Conservation (phyloP, 2,329 filamentous ascomycete species). For the Penicillium sclerotiorum region DNA sequence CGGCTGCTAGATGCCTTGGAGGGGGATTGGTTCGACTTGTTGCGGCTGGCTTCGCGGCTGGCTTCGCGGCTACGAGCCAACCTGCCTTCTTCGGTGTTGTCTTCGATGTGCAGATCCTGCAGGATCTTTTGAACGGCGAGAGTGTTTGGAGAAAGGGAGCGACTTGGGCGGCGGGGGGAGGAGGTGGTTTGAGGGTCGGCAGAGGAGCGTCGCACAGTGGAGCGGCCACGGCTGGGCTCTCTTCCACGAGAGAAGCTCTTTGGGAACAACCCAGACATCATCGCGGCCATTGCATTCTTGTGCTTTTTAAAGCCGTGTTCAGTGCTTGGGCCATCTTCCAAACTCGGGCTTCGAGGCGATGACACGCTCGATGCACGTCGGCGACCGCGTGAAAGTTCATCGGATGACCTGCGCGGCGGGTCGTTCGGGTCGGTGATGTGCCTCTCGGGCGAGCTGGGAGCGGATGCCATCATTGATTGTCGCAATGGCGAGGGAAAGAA, state of each 20-base stretch:
- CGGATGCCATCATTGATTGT: conserved; percentile 35
- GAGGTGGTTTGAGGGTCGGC: conserved; percentile 44
- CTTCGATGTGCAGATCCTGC: neutral
- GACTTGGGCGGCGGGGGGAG: conserved; percentile 23
- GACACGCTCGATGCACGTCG: conserved; percentile 15
- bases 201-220: conserved; percentile 42
- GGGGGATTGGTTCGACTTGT: conserved; percentile 71
- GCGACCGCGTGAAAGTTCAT: conserved; percentile 32
- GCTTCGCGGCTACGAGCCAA: too few relatives aligned
- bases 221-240: conserved; percentile 42
- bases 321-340: too few relatives aligned
- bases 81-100: too few relatives aligned
- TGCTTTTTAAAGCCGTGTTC: conserved; percentile 18
- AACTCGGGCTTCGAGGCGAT: too few relatives aligned
- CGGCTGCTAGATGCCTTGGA: conserved; percentile 61
- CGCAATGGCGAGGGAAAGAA: conserved; percentile 37
- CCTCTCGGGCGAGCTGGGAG: conserved; percentile 33
- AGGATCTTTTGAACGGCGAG: neutral
- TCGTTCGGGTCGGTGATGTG: conserved; percentile 38
- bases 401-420: conserved; percentile 37
- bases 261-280: conserved; percentile 44
- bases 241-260: conserved; percentile 40
- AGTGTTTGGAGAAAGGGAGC: neutral
- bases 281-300: conserved; percentile 48
- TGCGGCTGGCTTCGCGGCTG: too few relatives aligned